phyloP scores from a whole-genome alignment of 176 grass and related monocot genomes.

The Phoenix dactylifera region DNA sequence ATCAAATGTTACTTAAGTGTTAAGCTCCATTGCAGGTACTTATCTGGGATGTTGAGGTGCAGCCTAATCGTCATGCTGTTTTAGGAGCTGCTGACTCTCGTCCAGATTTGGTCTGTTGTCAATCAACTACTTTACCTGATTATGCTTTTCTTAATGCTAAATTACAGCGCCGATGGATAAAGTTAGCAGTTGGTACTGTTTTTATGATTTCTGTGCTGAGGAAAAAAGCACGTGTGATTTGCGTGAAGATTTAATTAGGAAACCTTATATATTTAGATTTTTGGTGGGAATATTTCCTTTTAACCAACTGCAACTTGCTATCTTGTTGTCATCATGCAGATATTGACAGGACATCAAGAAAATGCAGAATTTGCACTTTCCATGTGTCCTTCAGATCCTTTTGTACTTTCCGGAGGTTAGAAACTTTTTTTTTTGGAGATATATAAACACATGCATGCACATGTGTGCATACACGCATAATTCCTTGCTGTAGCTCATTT shows the following conservation, averaged over 20 bases:
- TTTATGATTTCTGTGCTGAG: no score
- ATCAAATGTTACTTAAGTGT: background rate
- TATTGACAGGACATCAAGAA: conserved; percentile 80
- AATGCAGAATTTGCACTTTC: conserved; percentile 90
- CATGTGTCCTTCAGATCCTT: conserved; percentile 86
- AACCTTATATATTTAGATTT: conserved; percentile 1
- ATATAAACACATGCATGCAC: no score
- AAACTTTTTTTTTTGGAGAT: background rate
- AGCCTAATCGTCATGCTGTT: conserved; percentile 75
- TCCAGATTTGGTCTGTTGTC: conserved; percentile 59
- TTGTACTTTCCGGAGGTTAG: conserved; percentile 91
- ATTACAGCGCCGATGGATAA: background rate
- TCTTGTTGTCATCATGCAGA: conserved; percentile 36
- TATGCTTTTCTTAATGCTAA: conserved; percentile 2
- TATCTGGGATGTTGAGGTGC: conserved; percentile 88
- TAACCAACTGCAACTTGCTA: conserved; percentile 1
- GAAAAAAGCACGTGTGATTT: no score
- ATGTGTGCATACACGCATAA: no score
- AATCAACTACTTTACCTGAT: conserved; percentile 1
- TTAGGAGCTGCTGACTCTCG: conserved; percentile 57
- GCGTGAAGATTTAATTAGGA: background rate
- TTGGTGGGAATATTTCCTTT: conserved; percentile 6
- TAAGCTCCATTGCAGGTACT: conserved; percentile 48
- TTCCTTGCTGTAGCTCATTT: no score
- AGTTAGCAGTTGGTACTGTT: no score